phyloP scores from a whole-genome alignment of 2,329 filamentous ascomycete species.

The Venturia effusa region DNA sequence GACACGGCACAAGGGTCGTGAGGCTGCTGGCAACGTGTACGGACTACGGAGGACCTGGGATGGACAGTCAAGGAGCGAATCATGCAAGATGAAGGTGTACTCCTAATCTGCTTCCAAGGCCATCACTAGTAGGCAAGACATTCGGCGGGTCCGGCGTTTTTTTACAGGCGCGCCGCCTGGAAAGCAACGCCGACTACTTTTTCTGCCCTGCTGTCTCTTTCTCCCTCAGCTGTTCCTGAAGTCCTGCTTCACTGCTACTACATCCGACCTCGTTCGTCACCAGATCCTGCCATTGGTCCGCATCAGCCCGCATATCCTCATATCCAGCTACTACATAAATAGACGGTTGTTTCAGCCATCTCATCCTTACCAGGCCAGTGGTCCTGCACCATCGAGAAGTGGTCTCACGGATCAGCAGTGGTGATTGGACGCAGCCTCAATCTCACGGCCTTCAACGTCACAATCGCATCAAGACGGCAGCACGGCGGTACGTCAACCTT shows the following conservation, averaged over 20 bases:
- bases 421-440: slow-evolving; percentile 4
- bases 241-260: neutral
- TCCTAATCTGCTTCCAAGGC: neutral
- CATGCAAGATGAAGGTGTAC: neutral
- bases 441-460: slow-evolving; percentile 1
- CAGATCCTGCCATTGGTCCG: neutral
- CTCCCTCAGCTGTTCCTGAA: neutral
- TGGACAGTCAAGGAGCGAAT: neutral
- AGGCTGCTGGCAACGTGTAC: neutral
- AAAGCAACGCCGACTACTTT: neutral
- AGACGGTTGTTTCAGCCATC: slow-evolving; percentile 2
- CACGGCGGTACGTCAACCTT: neutral
- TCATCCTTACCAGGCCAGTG: neutral
- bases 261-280: neutral
- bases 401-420: neutral
- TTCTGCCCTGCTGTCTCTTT: neutral
- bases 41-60: neutral
- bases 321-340: neutral
- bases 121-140: neutral
- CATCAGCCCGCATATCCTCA: neutral
- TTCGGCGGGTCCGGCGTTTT: neutral
- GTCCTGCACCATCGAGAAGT: neutral
- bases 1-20: neutral
- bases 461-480: neutral
- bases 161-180: neutral